Evolutionary conservation across 2,329 filamentous ascomycete species (phyloP).

Genomic region (Ophiognomonia clavigignenti-juglandacearum): DNA sequence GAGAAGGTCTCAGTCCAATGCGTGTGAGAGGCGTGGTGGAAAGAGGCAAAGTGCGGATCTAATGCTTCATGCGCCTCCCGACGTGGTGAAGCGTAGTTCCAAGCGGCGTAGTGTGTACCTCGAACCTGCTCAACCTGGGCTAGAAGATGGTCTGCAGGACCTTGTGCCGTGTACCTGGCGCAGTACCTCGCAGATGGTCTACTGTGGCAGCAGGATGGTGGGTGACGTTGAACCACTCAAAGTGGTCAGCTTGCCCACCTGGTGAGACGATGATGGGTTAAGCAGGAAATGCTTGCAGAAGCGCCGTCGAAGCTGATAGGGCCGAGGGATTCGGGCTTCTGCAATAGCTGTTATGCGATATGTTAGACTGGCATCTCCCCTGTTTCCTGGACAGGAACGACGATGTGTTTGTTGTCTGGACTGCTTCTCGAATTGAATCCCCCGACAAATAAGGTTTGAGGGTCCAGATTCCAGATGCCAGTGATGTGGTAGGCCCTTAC

Average conservation of each 20-base stretch:
- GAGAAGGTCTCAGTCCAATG: conserved; percentile 14
- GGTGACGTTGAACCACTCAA: conserved; percentile 6
- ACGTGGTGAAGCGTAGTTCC: conserved; percentile 1
- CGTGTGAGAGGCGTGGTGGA: conserved; percentile 1
- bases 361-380: conserved; percentile 12
- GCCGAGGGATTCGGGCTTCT: background rate
- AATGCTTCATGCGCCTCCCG: conserved; percentile 12
- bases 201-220: conserved; percentile 8
- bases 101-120: background rate
- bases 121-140: background rate
- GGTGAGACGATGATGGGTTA: conserved; percentile 10
- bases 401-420: background rate
- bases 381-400: background rate
- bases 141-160: background rate
- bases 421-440: background rate
- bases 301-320: conserved; percentile 5
- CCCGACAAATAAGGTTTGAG: background rate
- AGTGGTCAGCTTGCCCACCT: conserved; percentile 8
- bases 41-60: conserved; percentile 14
- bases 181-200: conserved; percentile 1
- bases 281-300: background rate
- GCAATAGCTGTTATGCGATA: conserved; percentile 1
- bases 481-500: background rate
- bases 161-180: background rate
- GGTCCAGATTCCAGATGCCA: background rate